Evolutionary conservation across 257 asterid species (phyloP).

Genomic region (Marsdenia floribunda): DNA sequence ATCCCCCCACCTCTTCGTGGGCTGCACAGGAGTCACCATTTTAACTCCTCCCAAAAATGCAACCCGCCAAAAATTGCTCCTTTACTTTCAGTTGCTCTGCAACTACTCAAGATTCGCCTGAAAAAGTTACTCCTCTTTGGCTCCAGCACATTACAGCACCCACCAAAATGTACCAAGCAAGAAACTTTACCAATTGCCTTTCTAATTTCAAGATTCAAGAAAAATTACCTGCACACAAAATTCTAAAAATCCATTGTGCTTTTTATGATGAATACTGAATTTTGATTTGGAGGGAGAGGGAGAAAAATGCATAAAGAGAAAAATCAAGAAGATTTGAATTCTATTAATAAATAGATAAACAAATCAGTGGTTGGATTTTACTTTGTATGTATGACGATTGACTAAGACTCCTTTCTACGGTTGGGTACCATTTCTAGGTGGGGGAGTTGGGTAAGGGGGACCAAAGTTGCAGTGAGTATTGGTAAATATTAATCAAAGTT

Average conservation of each 20-base stretch:
- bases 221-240: not conserved
- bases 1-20: conserved; percentile 11
- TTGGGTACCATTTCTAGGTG: not conserved
- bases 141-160: not conserved
- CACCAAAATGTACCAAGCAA: not conserved
- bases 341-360: not conserved
- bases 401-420: not conserved
- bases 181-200: not conserved
- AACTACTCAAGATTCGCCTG: not conserved
- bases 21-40: conserved; percentile 22
- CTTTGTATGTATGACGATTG: not conserved
- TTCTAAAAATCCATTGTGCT: not conserved
- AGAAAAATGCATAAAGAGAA: not conserved
- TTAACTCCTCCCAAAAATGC: not conserved
- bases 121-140: not conserved
- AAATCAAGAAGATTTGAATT: not conserved
- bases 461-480: not conserved
- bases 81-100: not conserved
- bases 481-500: not conserved
- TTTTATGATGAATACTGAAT: not conserved
- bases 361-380: not conserved
- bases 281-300: not conserved
- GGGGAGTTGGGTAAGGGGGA: not conserved
- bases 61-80: not conserved
- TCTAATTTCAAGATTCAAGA: not conserved